Evolutionary conservation across 169 alveolate species (phyloP).

Genomic region (Fabrea salina): DNA sequence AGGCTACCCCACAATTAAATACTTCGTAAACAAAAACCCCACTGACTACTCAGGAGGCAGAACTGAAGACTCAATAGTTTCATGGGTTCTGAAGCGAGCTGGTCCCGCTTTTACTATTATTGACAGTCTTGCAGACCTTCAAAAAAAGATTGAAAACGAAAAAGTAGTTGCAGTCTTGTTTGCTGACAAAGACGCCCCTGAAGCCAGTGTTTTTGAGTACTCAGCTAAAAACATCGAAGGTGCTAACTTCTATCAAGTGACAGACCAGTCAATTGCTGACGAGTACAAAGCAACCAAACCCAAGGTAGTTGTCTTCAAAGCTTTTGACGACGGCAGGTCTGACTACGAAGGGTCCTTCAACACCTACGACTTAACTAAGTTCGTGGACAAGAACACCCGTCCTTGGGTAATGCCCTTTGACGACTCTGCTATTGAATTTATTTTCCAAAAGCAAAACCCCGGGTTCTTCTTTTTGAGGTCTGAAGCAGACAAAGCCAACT

Average conservation of each 20-base stretch:
- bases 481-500: neutral
- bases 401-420: slow-evolving; percentile 24
- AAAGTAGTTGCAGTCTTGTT: slow-evolving; percentile 25
- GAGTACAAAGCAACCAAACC: neutral
- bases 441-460: slow-evolving; percentile 7
- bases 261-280: neutral
- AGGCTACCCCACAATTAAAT: slow-evolving; percentile 73
- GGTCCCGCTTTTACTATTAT: slow-evolving; percentile 10
- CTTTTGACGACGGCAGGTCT: slow-evolving; percentile 10
- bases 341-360: neutral
- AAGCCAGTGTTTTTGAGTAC: neutral
- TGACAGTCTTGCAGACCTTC: neutral
- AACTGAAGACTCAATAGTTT: slow-evolving; percentile 49
- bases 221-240: neutral
- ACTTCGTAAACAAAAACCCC: slow-evolving; percentile 50
- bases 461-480: slow-evolving; percentile 11
- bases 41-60: slow-evolving; percentile 69
- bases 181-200: slow-evolving; percentile 1
- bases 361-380: neutral
- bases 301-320: neutral
- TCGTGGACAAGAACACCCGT: neutral
- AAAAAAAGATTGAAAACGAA: neutral
- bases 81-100: slow-evolving; percentile 52
- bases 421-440: neutral
- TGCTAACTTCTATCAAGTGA: neutral